These are phyloP conservation scores for Psophocarpus tetragonolobus DNA, from an alignment of 306 rosid species.

Conservation along the genomic window DNA sequence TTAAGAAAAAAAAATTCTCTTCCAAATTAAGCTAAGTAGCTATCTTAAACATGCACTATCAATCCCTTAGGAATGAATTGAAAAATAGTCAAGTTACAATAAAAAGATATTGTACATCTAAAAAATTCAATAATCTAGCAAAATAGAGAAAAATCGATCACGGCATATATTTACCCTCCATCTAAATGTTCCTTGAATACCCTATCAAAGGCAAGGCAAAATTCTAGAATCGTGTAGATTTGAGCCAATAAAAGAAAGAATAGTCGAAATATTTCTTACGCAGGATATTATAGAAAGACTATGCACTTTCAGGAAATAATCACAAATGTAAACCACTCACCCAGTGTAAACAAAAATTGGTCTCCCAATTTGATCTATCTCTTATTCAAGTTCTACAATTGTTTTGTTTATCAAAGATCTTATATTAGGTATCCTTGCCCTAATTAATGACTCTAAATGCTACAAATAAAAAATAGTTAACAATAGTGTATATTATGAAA, in stretches of 20 bases:
- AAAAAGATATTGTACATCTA: background rate
- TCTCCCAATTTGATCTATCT: constrained; percentile 92
- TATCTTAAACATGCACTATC: background rate
- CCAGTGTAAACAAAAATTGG: constrained; percentile 92
- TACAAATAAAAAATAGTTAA: constrained; percentile 48
- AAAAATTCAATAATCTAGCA: constrained; percentile 22
- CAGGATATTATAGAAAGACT: constrained; percentile 1
- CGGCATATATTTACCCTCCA: constrained; percentile 73
- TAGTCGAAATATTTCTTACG: constrained; percentile 1
- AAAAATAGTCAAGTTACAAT: constrained; percentile 18
- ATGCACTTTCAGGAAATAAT: constrained; percentile 13
- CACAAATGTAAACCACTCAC: constrained; percentile 51
- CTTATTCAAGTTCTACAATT: constrained; percentile 92
- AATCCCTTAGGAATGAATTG: background rate
- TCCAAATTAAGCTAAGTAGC: constrained; percentile 5
- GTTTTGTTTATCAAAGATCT: constrained; percentile 88
- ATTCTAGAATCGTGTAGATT: constrained; percentile 86
- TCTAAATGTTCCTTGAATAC: constrained; percentile 98
- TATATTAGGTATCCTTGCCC: constrained; percentile 85
- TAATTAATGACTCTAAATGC: constrained; percentile 87
- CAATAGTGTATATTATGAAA: constrained; percentile 25
- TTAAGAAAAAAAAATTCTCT: background rate
- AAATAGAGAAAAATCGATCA: background rate
- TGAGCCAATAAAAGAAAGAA: constrained; percentile 66
- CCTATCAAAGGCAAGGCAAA: constrained; percentile 93